Evolutionary conservation across 1,139 yeast genomes (phyloP), one percentile per base, ranked within the genome.

Genomic region (Yamadazyma epiphylla): DNA sequence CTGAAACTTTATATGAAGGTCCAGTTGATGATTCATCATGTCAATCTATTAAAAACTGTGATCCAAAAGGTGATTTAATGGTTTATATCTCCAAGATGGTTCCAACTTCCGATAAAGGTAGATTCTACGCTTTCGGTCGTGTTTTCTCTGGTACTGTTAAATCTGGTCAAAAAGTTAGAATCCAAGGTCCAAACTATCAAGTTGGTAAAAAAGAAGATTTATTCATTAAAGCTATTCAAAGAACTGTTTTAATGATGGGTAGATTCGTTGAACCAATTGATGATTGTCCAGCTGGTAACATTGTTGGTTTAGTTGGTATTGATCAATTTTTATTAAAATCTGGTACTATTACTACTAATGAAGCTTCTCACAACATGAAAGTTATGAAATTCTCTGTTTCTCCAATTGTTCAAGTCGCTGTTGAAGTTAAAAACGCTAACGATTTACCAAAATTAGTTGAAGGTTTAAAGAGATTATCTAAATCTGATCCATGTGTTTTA

Each of bases 41-140:
- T 75, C 69, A 75, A 49, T 95, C 95, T 60, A 89, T 91, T 75
- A 87, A 81, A 77, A 83, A 84, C 82, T 91, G 98, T 84, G 97
- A 91, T 77, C 96, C 98, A 64, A 84, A 73, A 62, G 95, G 94
- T 56, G 97, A 91, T 65, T 85, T 91, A 66, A 91, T 91, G 98
- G 80, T 91, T 69, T 91, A 91, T 88, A 91, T 91, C 64, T 91
- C 98, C 74, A 91, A 91, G 95, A 91, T 91, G 98, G 97, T 91
- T 57, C 98, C 98, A 72, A 91, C 98, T 64, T 89, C 97, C 57
- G 98, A 91, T 74, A 91, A 89, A 81, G 98, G 98, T 82, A 89
- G 98, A 80, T 91, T 91, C 95, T 91, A 88, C 83, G 98, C 98
- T 64, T 91, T 91, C 77, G 98, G 98, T 73, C 94, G 98, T 81